phyloP scores from a whole-genome alignment of 1,139 yeast species.

The Lodderomyces parapsilosis region DNA sequence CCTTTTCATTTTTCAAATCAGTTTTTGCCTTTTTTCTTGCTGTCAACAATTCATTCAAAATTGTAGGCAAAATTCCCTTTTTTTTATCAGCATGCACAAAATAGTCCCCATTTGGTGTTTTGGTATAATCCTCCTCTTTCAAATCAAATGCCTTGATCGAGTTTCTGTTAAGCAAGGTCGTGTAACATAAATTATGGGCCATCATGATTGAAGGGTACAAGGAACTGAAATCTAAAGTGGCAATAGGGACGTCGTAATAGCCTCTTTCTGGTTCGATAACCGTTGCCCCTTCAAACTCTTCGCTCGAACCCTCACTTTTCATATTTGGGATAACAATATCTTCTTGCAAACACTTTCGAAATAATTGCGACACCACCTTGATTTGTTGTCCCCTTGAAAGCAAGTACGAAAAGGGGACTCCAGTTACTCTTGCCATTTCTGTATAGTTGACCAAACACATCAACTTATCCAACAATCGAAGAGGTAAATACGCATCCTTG shows the following conservation, averaged over 20 bases:
- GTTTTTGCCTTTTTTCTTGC: constrained; percentile 94
- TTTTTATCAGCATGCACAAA: constrained; percentile 74
- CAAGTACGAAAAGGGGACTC: constrained; percentile 92
- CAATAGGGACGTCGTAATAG: constrained; percentile 94
- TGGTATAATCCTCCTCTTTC: constrained; percentile 73
- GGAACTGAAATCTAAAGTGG: constrained; percentile 96
- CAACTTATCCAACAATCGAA: constrained; percentile 81
- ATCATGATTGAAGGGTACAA: constrained; percentile 98
- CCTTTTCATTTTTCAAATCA: constrained; percentile 88
- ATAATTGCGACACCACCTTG: constrained; percentile 92
- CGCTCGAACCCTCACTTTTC: constrained; percentile 77
- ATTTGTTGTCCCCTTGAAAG: constrained; percentile 95
- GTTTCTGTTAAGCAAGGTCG: constrained; percentile 72
- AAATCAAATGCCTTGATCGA: constrained; percentile 67
- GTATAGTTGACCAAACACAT: constrained; percentile 97
- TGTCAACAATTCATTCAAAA: constrained; percentile 78
- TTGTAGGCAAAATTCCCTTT: constrained; percentile 88
- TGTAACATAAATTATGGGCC: constrained; percentile 98
- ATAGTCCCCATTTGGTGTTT: constrained; percentile 89
- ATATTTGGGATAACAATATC: constrained; percentile 89
- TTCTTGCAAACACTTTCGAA: constrained; percentile 83
- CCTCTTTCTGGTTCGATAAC: constrained; percentile 97
- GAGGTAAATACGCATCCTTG: constrained; percentile 91
- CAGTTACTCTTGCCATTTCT: constrained; percentile 99
- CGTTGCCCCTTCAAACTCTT: constrained; percentile 98